phyloP scores from a whole-genome alignment of 1,284 basidiomycete species.

The Boletus albobrunnescens region DNA sequence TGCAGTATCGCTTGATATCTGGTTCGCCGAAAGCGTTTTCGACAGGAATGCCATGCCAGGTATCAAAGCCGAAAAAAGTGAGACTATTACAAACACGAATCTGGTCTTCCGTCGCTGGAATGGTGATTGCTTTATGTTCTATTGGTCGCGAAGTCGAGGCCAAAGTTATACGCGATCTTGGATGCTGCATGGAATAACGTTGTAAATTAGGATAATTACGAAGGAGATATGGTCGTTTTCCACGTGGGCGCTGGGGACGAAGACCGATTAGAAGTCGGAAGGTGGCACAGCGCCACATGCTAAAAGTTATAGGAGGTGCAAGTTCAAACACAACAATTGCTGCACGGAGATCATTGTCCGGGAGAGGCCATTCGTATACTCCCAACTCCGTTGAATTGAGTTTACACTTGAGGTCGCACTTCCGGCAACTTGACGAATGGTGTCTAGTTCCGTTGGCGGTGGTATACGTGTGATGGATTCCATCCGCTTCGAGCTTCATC shows the following conservation, averaged over 20 bases:
- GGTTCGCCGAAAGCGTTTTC: conserved; percentile 4
- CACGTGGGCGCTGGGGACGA: not conserved
- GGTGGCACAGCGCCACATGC: conserved; percentile 42
- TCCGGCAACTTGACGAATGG: not conserved
- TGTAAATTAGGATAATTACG: conserved; percentile 18
- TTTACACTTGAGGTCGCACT: not conserved
- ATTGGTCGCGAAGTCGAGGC: conserved; percentile 40
- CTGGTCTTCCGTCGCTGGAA: conserved; percentile 23
- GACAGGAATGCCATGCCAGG: conserved; percentile 9
- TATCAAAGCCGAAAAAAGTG: conserved; percentile 17
- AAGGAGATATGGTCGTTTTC: not conserved
- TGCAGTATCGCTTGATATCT: conserved; percentile 28
- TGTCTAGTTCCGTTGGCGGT: accelerated
- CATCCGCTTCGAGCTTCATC: conserved; percentile 6
- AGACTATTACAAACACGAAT: conserved; percentile 35
- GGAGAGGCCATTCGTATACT: conserved; percentile 46
- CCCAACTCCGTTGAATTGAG: conserved; percentile 28
- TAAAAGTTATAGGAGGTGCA: conserved; percentile 35
- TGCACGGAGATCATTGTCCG: conserved; percentile 14
- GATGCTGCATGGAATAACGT: not conserved
- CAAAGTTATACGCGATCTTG: conserved; percentile 29
- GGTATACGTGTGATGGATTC: not conserved
- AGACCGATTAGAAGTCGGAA: conserved; percentile 31
- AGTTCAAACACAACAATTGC: conserved; percentile 42
- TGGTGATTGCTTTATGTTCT: conserved; percentile 25